These are phyloP conservation scores for Monosporascus sp. DNA, from an alignment of 2,329 filamentous ascomycete species.

Conservation along the genomic window DNA sequence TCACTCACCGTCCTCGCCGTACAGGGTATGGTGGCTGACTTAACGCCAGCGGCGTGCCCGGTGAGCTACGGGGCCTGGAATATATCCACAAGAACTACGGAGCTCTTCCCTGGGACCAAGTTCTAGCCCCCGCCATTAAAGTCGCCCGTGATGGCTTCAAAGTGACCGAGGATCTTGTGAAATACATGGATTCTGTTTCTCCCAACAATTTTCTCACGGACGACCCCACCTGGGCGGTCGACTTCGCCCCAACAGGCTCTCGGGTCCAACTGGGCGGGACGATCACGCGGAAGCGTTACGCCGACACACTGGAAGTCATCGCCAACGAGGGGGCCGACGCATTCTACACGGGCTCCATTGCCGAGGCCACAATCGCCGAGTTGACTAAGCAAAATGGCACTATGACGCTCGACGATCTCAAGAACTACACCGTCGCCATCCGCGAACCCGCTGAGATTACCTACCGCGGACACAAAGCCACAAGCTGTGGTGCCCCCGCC, in stretches of 20 bases:
- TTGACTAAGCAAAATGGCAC: slow-evolving; percentile 61
- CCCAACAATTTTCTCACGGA: slow-evolving; percentile 60
- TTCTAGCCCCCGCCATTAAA: slow-evolving; percentile 66
- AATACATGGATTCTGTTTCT: slow-evolving; percentile 54
- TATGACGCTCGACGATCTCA: slow-evolving; percentile 77
- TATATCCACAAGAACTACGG: slow-evolving; percentile 67
- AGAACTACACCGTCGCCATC: slow-evolving; percentile 64
- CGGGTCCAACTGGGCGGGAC: slow-evolving; percentile 26
- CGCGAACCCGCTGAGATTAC: slow-evolving; percentile 55
- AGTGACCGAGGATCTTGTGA: slow-evolving; percentile 60
- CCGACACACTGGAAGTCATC: slow-evolving; percentile 48
- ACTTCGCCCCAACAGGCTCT: slow-evolving; percentile 58
- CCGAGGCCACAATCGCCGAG: slow-evolving; percentile 45
- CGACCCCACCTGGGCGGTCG: slow-evolving; percentile 71
- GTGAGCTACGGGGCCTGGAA: slow-evolving; percentile 68
- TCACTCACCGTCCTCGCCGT: slow-evolving; percentile 21
- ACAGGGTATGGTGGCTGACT: slow-evolving; percentile 5
- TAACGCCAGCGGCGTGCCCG: slow-evolving; percentile 53
- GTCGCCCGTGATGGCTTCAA: slow-evolving; percentile 68
- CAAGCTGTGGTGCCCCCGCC: slow-evolving; percentile 62
- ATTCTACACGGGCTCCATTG: slow-evolving; percentile 39
- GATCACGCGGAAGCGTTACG: slow-evolving; percentile 48
- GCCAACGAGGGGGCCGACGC: slow-evolving; percentile 29
- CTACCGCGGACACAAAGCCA: slow-evolving; percentile 67
- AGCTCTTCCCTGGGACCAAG: slow-evolving; percentile 55